These are phyloP conservation scores for Planoprotostelium fungivorum DNA, from an alignment of 78 protist genomes.

Conservation along the genomic window DNA sequence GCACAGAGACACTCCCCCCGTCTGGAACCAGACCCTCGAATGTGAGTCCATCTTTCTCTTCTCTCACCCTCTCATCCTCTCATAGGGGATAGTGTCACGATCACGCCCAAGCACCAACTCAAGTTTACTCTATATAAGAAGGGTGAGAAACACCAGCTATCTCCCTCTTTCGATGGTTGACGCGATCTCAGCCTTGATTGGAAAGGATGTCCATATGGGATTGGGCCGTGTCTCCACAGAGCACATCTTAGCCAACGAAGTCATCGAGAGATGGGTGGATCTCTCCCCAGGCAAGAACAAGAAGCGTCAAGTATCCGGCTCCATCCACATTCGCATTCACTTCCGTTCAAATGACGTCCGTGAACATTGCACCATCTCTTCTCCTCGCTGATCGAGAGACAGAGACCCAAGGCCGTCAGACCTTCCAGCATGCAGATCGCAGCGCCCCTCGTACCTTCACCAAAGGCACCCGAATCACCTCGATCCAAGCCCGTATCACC, in stretches of 20 bases:
- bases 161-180: no score
- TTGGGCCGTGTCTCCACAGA: background rate
- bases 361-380: no score
- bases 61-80: no score
- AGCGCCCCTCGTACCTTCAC: no score
- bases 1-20: background rate
- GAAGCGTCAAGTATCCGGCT: background rate
- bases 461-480: no score
- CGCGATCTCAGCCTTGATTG: background rate
- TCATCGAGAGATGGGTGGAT: background rate
- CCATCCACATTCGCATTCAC: background rate
- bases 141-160: no score
- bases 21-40: background rate
- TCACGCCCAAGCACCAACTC: background rate
- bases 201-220: background rate
- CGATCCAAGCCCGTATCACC: no score
- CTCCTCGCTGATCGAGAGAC: no score
- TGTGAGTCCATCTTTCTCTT: background rate
- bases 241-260: background rate
- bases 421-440: no score
- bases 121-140: background rate
- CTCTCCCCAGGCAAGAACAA: background rate
- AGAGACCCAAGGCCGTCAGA: background rate
- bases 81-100: background rate
- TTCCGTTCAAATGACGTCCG: no score